These are phyloP conservation scores for Penicillium sp. DNA, from an alignment of 2,329 filamentous ascomycete species.

Conservation along the genomic window DNA sequence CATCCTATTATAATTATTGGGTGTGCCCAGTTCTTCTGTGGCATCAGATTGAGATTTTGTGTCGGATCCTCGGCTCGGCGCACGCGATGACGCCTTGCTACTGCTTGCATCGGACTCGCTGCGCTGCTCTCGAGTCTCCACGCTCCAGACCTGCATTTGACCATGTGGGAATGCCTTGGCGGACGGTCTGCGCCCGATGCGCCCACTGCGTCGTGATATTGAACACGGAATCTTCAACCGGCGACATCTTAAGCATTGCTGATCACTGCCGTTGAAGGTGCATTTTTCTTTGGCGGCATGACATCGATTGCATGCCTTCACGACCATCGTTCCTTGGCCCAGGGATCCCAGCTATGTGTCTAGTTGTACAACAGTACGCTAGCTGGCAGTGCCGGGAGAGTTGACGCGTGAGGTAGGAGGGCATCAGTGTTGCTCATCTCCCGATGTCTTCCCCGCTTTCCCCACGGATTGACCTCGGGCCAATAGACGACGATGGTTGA, in stretches of 20 bases:
- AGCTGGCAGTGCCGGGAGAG: neutral
- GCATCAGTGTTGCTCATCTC: conserved; percentile 1
- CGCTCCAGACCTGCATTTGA: conserved; percentile 18
- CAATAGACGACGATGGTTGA: neutral
- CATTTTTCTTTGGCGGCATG: conserved; percentile 20
- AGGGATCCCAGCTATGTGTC: neutral
- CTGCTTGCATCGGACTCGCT: conserved; percentile 2
- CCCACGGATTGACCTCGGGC: conserved; percentile 1
- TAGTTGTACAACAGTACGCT: neutral
- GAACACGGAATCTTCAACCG: conserved; percentile 20
- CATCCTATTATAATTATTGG: conserved; percentile 2
- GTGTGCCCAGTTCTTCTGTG: conserved; percentile 3
- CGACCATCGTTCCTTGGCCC: conserved; percentile 6
- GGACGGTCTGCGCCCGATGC: conserved; percentile 16
- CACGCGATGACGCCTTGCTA: conserved; percentile 5
- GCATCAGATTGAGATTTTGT: conserved; percentile 3
- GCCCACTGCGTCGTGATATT: conserved; percentile 16
- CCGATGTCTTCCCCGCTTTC: conserved; percentile 7
- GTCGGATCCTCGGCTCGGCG: conserved; percentile 8
- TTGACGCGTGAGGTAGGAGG: conserved; percentile 1
- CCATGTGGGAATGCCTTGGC: conserved; percentile 15
- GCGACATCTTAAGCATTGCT: conserved; percentile 19
- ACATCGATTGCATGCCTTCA: conserved; percentile 22
- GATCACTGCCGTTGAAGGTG: conserved; percentile 14
- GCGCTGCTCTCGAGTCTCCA: conserved; percentile 6